phyloP scores from a whole-genome alignment of 306 rosid genomes.

The Arachis hypogaea region DNA sequence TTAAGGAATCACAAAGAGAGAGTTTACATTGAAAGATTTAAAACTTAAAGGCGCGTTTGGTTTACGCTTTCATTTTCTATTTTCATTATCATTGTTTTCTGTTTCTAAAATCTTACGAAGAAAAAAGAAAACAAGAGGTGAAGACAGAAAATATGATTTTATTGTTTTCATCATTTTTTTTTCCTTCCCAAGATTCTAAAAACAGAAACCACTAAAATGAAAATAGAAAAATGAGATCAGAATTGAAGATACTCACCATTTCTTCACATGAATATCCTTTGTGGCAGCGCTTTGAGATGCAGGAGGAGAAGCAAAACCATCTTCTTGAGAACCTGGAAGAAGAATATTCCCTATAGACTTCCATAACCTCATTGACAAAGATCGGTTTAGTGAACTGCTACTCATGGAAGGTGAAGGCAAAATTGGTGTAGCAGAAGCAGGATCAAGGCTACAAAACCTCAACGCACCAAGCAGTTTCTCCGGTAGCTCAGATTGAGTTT shows the following conservation, averaged over 20 bases:
- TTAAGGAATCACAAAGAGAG: too few relatives aligned
- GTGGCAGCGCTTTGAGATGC: constrained; percentile 37
- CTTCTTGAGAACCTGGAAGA: constrained; percentile 54
- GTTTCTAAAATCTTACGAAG: too few relatives aligned
- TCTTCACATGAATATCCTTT: constrained; percentile 23
- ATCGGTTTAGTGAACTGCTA: constrained; percentile 40
- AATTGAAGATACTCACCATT: constrained; percentile 39
- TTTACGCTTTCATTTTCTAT: too few relatives aligned
- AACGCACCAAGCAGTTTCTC: constrained; percentile 76
- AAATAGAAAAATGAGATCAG: neutral
- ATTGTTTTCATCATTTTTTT: too few relatives aligned
- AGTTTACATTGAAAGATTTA: too few relatives aligned
- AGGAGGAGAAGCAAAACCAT: constrained; percentile 32
- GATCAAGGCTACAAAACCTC: constrained; percentile 74
- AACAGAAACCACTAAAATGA: too few relatives aligned
- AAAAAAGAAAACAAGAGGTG: neutral
- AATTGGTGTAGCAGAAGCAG: constrained; percentile 64
- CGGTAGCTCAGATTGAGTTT: constrained; percentile 77
- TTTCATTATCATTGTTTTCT: too few relatives aligned
- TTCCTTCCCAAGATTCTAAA: too few relatives aligned
- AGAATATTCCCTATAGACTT: constrained; percentile 58
- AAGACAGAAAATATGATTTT: too few relatives aligned
- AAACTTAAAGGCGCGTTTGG: neutral
- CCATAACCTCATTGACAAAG: constrained; percentile 59
- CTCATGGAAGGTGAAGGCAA: constrained; percentile 46